These are phyloP conservation scores for Phialophora tarda DNA, from an alignment of 2,329 filamentous ascomycete species.

Conservation along the genomic window DNA sequence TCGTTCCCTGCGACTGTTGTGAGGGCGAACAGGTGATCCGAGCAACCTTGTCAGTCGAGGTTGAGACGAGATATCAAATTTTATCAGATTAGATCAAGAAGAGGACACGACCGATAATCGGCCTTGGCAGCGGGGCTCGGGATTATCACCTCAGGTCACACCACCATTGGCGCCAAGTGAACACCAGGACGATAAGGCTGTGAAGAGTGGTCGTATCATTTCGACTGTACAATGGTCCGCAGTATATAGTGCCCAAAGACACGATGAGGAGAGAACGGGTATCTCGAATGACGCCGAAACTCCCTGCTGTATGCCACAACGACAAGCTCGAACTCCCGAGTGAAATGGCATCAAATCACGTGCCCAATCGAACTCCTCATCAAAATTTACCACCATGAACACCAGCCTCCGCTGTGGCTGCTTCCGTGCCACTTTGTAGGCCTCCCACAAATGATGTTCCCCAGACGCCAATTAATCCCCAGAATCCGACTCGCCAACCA, in stretches of 20 bases:
- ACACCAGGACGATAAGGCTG: not conserved
- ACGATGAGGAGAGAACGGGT: constrained; percentile 30
- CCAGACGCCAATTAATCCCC: constrained; percentile 62
- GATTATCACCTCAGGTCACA: not conserved
- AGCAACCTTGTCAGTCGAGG: constrained; percentile 18
- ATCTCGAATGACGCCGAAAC: constrained; percentile 27
- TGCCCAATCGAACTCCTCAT: not conserved
- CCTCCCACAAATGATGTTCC: constrained; percentile 54
- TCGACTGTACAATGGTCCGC: not conserved
- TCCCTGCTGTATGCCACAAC: constrained; percentile 20
- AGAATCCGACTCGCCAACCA: constrained; percentile 63
- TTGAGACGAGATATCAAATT: constrained; percentile 31
- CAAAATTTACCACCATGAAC: constrained; percentile 40
- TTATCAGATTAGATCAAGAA: constrained; percentile 45
- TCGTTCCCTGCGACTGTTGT: not conserved
- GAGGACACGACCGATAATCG: constrained; percentile 24
- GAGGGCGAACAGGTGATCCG: constrained; percentile 5
- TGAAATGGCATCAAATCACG: not conserved
- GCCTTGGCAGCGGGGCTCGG: constrained; percentile 27
- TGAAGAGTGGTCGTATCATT: not conserved
- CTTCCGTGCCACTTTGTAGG: constrained; percentile 35
- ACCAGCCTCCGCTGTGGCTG: constrained; percentile 25
- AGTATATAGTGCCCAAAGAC: constrained; percentile 3
- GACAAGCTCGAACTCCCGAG: not conserved
- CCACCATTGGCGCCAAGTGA: not conserved